phyloP scores from a whole-genome alignment of 78 protist genomes.

The Thecamonas trahens region DNA sequence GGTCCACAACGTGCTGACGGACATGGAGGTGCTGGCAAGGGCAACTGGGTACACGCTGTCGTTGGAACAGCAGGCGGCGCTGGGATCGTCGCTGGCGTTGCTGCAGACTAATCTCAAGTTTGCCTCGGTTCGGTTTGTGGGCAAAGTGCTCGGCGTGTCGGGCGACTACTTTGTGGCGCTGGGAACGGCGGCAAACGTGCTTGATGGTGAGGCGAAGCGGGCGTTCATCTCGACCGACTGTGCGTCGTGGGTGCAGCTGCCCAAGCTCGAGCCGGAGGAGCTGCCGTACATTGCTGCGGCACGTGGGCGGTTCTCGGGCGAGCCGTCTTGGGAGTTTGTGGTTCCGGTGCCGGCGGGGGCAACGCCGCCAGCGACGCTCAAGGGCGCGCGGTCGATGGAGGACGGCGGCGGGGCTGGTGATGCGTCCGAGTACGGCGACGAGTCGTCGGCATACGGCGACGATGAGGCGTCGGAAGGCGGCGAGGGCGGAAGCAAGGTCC shows the following conservation, averaged over 20 bases:
- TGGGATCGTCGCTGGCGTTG: not conserved
- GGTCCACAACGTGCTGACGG: too few species aligned
- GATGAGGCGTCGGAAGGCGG: not conserved
- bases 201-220: not conserved
- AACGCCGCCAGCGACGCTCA: not conserved
- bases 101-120: not conserved
- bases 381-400: not conserved
- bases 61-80: not conserved
- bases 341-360: not conserved
- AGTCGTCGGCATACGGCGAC: too few species aligned
- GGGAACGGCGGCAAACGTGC: not conserved
- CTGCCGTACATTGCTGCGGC: too few species aligned
- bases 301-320: conserved; percentile 2
- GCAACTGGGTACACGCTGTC: too few species aligned
- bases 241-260: conserved; percentile 1
- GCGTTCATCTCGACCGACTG: not conserved
- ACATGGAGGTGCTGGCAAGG: too few species aligned
- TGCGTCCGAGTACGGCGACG: not conserved
- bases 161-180: conserved; percentile 1
- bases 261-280: not conserved
- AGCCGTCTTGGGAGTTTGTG: not conserved
- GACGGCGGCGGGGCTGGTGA: not conserved
- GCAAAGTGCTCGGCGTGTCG: not conserved
- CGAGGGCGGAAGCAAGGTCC: not conserved
- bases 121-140: not conserved